A percentile compares a stretch with the other conserved stretches of the same genome.
These are phyloP conservation scores for Symbiotaphrina buchneri DNA, from an alignment of 495 filamentous ascomycete genomes.

Conservation along the genomic window DNA sequence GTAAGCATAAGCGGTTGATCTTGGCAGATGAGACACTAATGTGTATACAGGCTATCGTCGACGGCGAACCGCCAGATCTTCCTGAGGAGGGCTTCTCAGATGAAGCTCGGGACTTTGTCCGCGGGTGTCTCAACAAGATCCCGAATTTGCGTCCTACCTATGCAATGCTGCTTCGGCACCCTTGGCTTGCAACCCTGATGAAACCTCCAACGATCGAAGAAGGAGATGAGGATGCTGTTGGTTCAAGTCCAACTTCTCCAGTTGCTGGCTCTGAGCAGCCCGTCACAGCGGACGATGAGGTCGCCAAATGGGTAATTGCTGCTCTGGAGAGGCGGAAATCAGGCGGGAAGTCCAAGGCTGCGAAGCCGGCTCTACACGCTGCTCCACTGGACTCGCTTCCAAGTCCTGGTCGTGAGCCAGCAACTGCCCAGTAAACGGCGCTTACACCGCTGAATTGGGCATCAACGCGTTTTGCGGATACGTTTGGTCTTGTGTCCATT, in stretches of 20 bases:
- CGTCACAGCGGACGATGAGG: slow-evolving; percentile 5
- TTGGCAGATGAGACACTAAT: slow-evolving; percentile 4
- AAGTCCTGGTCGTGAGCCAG: slow-evolving; percentile 3
- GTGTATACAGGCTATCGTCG: slow-evolving; percentile 65
- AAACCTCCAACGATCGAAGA: slow-evolving; percentile 69
- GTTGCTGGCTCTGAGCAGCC: slow-evolving; percentile 1
- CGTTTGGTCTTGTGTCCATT: no score
- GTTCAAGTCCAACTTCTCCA: background rate
- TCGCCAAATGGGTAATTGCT: slow-evolving; percentile 5
- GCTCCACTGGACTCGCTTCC: slow-evolving; percentile 17
- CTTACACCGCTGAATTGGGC: no score
- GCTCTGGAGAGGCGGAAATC: slow-evolving; percentile 11
- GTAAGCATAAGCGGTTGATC: slow-evolving; percentile 30
- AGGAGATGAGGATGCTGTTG: slow-evolving; percentile 36
- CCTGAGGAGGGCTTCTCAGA: slow-evolving; percentile 57
- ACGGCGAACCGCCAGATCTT: slow-evolving; percentile 77
- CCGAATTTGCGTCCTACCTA: slow-evolving; percentile 81
- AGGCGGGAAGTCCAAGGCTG: slow-evolving; percentile 13
- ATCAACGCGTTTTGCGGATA: no score
- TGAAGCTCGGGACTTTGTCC: slow-evolving; percentile 68
- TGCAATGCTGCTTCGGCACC: slow-evolving; percentile 64
- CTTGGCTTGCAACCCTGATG: slow-evolving; percentile 63
- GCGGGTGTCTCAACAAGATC: slow-evolving; percentile 76
- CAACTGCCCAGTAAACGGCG: no score
- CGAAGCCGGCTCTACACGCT: slow-evolving; percentile 19